Evolutionary conservation across 2,329 filamentous ascomycete species (phyloP).

Genomic region (Fusarium camptoceras): DNA sequence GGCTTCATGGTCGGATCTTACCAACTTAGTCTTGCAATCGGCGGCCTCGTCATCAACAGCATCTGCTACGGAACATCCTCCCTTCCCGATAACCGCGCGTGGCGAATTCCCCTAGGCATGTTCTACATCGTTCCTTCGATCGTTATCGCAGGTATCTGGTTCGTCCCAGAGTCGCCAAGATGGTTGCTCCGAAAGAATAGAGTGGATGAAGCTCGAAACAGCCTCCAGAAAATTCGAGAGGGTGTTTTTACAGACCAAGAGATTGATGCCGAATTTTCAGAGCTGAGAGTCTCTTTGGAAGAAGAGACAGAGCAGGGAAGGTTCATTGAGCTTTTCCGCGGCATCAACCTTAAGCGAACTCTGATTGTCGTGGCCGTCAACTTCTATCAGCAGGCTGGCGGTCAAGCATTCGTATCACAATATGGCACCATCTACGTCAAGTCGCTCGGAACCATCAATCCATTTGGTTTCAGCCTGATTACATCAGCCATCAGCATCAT

Average conservation of each 20-base stretch:
- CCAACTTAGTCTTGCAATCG: conserved; percentile 47
- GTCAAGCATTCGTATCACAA: conserved; percentile 37
- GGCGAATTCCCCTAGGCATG: conserved; percentile 38
- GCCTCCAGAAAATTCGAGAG: conserved; percentile 17
- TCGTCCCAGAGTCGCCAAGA: conserved; percentile 44
- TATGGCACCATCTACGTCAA: conserved; percentile 42
- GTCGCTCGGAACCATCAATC: conserved; percentile 41
- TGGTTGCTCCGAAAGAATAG: conserved; percentile 41
- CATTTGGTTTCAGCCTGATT: conserved; percentile 43
- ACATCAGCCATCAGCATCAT: conserved; percentile 39
- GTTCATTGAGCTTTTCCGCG: conserved; percentile 30
- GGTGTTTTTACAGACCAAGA: conserved; percentile 34
- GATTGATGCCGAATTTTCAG: conserved; percentile 33
- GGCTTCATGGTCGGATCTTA: conserved; percentile 53
- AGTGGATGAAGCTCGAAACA: conserved; percentile 30
- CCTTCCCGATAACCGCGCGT: conserved; percentile 35
- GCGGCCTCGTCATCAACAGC: conserved; percentile 43
- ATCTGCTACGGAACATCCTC: conserved; percentile 37
- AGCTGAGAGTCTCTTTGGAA: conserved; percentile 26
- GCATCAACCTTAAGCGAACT: conserved; percentile 31
- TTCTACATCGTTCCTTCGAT: conserved; percentile 41
- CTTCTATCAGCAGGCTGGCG: conserved; percentile 36
- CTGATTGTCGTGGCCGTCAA: conserved; percentile 28
- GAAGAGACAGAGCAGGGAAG: conserved; percentile 34
- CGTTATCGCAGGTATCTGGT: conserved; percentile 25